Evolutionary conservation across 495 filamentous ascomycete species (phyloP).

Genomic region (Parathielavia appendiculata): DNA sequence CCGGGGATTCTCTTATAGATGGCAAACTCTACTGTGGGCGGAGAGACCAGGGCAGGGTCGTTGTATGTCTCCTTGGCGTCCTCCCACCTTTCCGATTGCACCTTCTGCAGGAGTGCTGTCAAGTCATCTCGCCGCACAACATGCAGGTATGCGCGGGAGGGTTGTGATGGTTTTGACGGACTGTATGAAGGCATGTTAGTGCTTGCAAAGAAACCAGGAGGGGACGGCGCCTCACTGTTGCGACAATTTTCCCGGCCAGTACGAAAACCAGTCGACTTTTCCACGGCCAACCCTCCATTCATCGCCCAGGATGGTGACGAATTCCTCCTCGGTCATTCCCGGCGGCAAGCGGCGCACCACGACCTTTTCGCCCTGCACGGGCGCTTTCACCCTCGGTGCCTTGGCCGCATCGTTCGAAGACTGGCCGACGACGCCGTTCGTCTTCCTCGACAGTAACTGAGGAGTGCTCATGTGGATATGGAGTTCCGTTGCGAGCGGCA

Average conservation of each 20-base stretch:
- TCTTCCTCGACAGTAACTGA: constrained; percentile 32
- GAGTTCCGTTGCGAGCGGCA: neutral
- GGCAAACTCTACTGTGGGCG: constrained; percentile 74
- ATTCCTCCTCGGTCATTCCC: constrained; percentile 74
- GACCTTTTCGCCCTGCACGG: constrained; percentile 69
- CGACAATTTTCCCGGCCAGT: constrained; percentile 76
- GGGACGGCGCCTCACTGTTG: constrained; percentile 61
- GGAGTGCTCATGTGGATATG: constrained; percentile 31
- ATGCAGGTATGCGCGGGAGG: constrained; percentile 74
- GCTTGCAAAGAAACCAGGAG: constrained; percentile 6
- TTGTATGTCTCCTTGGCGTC: constrained; percentile 68
- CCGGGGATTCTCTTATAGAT: constrained; percentile 74
- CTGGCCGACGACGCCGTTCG: constrained; percentile 28
- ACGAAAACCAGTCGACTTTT: constrained; percentile 78
- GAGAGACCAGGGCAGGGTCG: constrained; percentile 63
- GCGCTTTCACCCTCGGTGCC: constrained; percentile 48
- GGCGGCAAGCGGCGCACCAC: constrained; percentile 82
- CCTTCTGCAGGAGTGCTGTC: constrained; percentile 55
- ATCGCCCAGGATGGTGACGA: constrained; percentile 65
- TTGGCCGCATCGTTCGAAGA: constrained; percentile 48
- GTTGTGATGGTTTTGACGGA: constrained; percentile 69
- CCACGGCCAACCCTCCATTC: constrained; percentile 75
- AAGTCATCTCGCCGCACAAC: constrained; percentile 58
- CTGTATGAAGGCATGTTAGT: constrained; percentile 39
- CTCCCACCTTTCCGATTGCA: constrained; percentile 60